These are phyloP conservation scores for Heterobasidion irregulare DNA, from an alignment of 1,284 basidiomycete genomes.

Conservation along the genomic window DNA sequence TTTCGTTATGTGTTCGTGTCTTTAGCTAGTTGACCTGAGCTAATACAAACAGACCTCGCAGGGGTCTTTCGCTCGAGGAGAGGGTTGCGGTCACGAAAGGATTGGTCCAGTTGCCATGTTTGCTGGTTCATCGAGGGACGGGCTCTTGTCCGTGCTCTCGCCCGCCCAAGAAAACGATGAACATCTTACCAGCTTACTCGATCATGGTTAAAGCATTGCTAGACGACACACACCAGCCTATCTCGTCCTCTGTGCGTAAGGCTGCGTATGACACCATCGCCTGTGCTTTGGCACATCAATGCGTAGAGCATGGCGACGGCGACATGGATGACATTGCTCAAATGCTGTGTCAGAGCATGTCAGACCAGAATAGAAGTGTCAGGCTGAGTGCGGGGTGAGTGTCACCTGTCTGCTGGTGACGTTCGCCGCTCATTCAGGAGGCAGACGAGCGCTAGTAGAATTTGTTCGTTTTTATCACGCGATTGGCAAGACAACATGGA, in stretches of 20 bases:
- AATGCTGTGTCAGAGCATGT: slow-evolving; percentile 38
- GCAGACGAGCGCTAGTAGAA: slow-evolving; percentile 40
- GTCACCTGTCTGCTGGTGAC: not conserved
- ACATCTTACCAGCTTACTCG: slow-evolving; percentile 29
- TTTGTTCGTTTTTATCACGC: slow-evolving; percentile 34
- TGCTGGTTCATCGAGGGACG: slow-evolving; percentile 29
- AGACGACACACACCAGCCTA: slow-evolving; percentile 35
- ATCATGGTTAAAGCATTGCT: slow-evolving; percentile 34
- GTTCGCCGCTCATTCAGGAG: slow-evolving; percentile 2
- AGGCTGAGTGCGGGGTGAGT: slow-evolving; percentile 63
- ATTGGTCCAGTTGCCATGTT: slow-evolving; percentile 23
- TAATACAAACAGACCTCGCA: not conserved
- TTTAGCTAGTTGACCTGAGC: not conserved
- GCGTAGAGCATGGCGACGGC: slow-evolving; percentile 22
- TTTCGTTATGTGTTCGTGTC: not conserved
- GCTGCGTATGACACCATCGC: slow-evolving; percentile 22
- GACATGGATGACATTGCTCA: slow-evolving; percentile 28
- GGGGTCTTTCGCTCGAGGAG: not conserved
- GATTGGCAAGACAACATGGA: slow-evolving; percentile 17
- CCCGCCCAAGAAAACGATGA: slow-evolving; percentile 17
- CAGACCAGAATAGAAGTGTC: slow-evolving; percentile 46
- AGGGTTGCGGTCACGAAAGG: not conserved
- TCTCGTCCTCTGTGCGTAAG: slow-evolving; percentile 36
- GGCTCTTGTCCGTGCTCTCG: slow-evolving; percentile 20
- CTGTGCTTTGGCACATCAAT: slow-evolving; percentile 40